Conservation (phyloP, 2,329 filamentous ascomycete species). For the Cercospora brassicicola region DNA sequence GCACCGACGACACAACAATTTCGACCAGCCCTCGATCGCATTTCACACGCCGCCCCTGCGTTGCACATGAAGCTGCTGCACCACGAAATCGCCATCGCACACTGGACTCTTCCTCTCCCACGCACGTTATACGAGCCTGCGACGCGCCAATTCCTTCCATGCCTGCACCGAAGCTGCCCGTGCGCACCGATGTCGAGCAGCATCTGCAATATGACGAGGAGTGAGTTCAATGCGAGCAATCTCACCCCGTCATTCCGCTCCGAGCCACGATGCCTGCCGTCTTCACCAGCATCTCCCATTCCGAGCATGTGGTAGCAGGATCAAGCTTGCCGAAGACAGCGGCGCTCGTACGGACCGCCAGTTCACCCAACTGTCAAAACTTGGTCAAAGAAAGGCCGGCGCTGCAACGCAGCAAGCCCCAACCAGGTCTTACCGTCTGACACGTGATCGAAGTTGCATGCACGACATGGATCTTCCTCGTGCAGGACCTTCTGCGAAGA, state of each 20-base stretch:
- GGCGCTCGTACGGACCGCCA: neutral
- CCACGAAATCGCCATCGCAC: neutral
- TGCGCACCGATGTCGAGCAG: neutral
- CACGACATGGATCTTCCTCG: conserved; percentile 13
- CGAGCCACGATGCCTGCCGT: neutral
- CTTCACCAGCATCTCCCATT: neutral
- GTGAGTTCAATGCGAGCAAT: neutral
- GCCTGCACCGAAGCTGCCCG: neutral
- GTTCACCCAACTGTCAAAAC: neutral
- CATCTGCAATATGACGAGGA: conserved; percentile 1
- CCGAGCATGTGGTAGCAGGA: neutral
- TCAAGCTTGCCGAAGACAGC: neutral
- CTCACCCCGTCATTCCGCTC: neutral
- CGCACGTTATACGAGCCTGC: neutral
- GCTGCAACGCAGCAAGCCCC: neutral
- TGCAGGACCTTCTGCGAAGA: neutral
- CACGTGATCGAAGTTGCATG: conserved; percentile 10
- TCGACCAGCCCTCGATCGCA: neutral
- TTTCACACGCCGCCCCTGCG: neutral
- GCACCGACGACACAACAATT: neutral
- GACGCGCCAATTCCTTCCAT: neutral
- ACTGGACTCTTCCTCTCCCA: neutral
- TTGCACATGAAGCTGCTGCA: conserved; percentile 3
- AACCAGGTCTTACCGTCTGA: neutral
- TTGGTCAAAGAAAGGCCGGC: neutral